Evolutionary conservation across 1,284 basidiomycete species (phyloP).

Genomic region (Leccinum pallidistipes): DNA sequence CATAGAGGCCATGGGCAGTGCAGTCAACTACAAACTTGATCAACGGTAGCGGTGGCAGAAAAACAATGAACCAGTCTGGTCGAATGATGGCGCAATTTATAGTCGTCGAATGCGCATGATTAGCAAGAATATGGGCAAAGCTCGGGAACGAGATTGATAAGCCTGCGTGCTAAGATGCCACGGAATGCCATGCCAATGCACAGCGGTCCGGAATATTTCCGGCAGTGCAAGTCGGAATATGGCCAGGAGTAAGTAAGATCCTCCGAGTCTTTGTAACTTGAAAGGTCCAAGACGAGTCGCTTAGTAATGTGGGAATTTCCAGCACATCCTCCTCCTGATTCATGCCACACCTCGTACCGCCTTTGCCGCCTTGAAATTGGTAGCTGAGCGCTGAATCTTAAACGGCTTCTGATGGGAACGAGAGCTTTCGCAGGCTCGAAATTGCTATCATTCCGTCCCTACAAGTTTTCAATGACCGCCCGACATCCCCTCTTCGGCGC

Average conservation of each 20-base stretch:
- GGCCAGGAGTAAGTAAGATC: neutral
- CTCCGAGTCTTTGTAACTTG: no score
- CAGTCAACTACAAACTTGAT: neutral
- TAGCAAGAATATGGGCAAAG: neutral
- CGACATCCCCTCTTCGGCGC: no score
- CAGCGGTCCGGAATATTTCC: neutral
- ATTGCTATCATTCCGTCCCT: no score
- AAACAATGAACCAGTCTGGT: neutral
- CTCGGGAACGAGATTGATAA: neutral
- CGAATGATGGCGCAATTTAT: neutral
- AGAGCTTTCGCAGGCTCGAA: no score
- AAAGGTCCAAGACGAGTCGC: no score
- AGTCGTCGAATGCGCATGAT: neutral
- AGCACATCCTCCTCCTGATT: no score
- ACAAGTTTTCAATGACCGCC: no score
- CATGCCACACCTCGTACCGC: no score
- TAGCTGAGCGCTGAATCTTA: no score
- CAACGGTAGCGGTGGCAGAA: neutral
- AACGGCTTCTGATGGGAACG: no score
- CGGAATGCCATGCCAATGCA: neutral
- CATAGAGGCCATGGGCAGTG: constrained; percentile 2
- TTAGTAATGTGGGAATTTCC: no score
- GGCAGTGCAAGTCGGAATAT: neutral
- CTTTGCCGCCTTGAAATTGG: no score
- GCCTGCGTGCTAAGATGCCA: neutral